Percentiles rank a stretch among this genome's conserved stretches.
These are phyloP conservation scores for Populus euphratica DNA, from an alignment of 345 rosid genomes.

Conservation along the genomic window DNA sequence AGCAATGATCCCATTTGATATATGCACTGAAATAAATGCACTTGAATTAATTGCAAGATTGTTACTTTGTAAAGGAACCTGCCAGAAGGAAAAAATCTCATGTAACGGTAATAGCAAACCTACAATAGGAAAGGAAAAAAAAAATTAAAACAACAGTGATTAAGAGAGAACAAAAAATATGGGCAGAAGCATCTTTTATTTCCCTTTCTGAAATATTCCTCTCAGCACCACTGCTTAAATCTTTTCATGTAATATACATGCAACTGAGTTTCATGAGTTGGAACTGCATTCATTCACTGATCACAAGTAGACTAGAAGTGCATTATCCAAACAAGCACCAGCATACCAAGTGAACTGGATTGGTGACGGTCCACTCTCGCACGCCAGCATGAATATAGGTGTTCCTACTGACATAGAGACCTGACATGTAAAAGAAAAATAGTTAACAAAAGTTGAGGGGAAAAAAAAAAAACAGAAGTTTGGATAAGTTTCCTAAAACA, in stretches of 20 bases:
- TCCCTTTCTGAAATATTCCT: not conserved
- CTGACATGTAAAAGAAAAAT: conserved; percentile 29
- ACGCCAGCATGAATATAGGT: conserved; percentile 86
- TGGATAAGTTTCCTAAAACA: not conserved
- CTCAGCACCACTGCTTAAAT: not conserved
- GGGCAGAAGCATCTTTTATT: not conserved
- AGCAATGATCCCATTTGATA: not conserved
- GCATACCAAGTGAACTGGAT: conserved; percentile 94
- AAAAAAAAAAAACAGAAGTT: not conserved
- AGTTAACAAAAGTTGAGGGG: no score
- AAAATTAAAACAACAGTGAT: not conserved
- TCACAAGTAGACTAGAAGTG: not conserved
- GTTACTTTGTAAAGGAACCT: conserved; percentile 87
- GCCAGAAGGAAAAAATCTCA: conserved; percentile 86
- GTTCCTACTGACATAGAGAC: conserved; percentile 92
- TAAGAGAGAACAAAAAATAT: not conserved
- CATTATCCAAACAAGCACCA: conserved; percentile 4
- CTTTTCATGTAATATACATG: not conserved
- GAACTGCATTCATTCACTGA: not conserved
- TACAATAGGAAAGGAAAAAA: conserved; percentile 24
- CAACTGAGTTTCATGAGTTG: not conserved
- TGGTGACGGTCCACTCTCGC: conserved; percentile 80
- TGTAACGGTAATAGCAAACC: conserved; percentile 92
- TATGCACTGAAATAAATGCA: not conserved
- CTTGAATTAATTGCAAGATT: conserved; percentile 12